phyloP scores from a whole-genome alignment of 163 green algal species.

The Smithsoniella earleae region DNA sequence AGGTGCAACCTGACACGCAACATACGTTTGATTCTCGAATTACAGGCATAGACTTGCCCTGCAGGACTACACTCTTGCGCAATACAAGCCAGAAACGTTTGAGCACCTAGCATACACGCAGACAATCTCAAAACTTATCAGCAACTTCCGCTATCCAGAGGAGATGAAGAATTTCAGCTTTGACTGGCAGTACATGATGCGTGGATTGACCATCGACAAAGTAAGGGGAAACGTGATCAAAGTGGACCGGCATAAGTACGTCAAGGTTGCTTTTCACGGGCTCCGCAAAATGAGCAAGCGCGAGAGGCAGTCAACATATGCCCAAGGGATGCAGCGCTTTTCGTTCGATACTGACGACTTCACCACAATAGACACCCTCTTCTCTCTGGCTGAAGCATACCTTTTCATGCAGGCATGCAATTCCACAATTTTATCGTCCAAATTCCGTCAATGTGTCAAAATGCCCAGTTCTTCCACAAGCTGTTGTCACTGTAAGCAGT shows the following conservation, averaged over 20 bases:
- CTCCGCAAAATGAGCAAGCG: constrained; percentile 60
- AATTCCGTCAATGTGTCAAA: too few relatives aligned
- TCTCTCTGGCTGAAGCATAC: constrained; percentile 86
- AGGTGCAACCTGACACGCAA: too few relatives aligned
- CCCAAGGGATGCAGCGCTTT: constrained; percentile 38
- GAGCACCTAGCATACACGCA: constrained; percentile 76
- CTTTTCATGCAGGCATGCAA: constrained; percentile 87
- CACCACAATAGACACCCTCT: constrained; percentile 92
- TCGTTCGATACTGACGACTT: constrained; percentile 79
- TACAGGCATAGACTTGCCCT: too few relatives aligned
- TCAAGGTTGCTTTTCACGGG: constrained; percentile 94
- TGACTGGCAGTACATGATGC: constrained; percentile 82
- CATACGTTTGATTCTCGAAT: too few relatives aligned
- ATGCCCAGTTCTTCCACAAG: too few relatives aligned
- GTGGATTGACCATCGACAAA: constrained; percentile 94
- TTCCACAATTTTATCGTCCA: too few relatives aligned
- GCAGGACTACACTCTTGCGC: constrained; percentile 84
- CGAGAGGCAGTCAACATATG: constrained; percentile 59
- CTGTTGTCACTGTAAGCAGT: constrained; percentile 40
- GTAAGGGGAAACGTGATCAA: constrained; percentile 76
- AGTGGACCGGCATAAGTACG: constrained; percentile 91
- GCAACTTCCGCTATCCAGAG: constrained; percentile 39
- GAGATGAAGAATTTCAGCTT: constrained; percentile 35
- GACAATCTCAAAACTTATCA: constrained; percentile 52
- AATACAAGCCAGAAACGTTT: constrained; percentile 87